phyloP scores from a whole-genome alignment of 208 protist species.

The Crithidia sp. region DNA sequence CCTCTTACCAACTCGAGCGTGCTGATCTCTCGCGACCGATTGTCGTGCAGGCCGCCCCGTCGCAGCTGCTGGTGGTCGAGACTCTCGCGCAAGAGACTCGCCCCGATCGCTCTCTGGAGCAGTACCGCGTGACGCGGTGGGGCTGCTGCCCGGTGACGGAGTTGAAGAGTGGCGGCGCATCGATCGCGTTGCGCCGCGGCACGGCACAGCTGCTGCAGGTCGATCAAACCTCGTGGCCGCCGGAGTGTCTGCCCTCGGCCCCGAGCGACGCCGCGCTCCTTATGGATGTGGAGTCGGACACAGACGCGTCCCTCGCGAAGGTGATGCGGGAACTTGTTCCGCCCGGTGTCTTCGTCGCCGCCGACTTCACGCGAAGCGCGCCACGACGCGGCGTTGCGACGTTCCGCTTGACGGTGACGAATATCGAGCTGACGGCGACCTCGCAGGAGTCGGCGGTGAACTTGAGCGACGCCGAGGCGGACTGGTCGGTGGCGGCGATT shows the following conservation, averaged over 20 bases:
- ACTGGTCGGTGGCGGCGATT: slow-evolving; percentile 85
- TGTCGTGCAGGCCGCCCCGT: slow-evolving; percentile 58
- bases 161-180: slow-evolving; percentile 25
- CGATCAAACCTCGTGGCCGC: slow-evolving; percentile 63
- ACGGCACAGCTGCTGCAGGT: slow-evolving; percentile 79
- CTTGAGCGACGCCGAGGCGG: slow-evolving; percentile 46
- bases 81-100: slow-evolving; percentile 50
- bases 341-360: slow-evolving; percentile 74
- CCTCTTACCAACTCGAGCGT: slow-evolving; percentile 57
- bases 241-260: slow-evolving; percentile 31
- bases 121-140: slow-evolving; percentile 68
- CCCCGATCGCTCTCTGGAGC: slow-evolving; percentile 36
- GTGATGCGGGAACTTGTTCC: slow-evolving; percentile 80
- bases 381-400: slow-evolving; percentile 40
- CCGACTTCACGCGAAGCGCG: slow-evolving; percentile 71
- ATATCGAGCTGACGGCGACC: slow-evolving; percentile 57
- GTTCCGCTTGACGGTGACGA: slow-evolving; percentile 66
- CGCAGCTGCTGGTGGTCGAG: slow-evolving; percentile 75
- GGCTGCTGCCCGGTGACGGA: slow-evolving; percentile 45
- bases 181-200: slow-evolving; percentile 52
- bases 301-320: slow-evolving; percentile 42
- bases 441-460: slow-evolving; percentile 45
- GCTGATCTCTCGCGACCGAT: slow-evolving; percentile 41
- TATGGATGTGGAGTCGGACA: slow-evolving; percentile 40
- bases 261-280: slow-evolving; percentile 35